Evolutionary conservation across 768 basidiomycete genomes (phyloP), one percentile per base, ranked within the genome.

Genomic region (Harrya chromipes): DNA sequence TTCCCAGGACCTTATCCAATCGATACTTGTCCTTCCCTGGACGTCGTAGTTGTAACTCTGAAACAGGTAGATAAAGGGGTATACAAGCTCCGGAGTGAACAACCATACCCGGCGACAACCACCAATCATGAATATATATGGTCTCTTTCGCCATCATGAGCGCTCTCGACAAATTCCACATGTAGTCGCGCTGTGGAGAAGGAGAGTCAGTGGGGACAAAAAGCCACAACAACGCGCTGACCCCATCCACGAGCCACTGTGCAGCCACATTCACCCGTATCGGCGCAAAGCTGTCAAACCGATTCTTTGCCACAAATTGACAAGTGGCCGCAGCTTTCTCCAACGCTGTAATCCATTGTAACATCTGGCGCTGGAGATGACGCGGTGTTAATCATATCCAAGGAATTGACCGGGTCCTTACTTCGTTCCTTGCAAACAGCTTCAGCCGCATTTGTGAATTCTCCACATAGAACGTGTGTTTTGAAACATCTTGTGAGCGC

Each of bases 91-190:
- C 1, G 11, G 6, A 46, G 21, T 26, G n/a, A 34, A 7, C 11
- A 27, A 26, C 60, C 61, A 46, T 62, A 90, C 90, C 86, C 4
- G 91, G 92, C 21, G 91, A 91, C 20, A 94, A 72, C 97, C 95
- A 98, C 95, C 95, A 97, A 69, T 95, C 95, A 63, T 98, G 97
- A 33, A 97, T 97, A 64, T 93, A 94, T 47, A 97, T 93, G 39
- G 72, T 77, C 60, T 92, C 86, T 64, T 85, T 86, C 1, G 95
- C 95, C 58, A 97, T 78, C 21, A 90, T 75, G 40, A 99, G 85
- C 0, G 95, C 95, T 35, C 91, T 81, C 20, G 90, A 91, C 20
- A 99, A 72, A 62, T 94, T 95, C 97, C 95, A 99, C 70, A 93
- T 95, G 64, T 99, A 99, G 66, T 99, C 95, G 11, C 95, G 84